Base-by-base conservation (phyloP, 2,329 filamentous ascomycete genomes). In the Neoarthrinium moseri region DNA sequence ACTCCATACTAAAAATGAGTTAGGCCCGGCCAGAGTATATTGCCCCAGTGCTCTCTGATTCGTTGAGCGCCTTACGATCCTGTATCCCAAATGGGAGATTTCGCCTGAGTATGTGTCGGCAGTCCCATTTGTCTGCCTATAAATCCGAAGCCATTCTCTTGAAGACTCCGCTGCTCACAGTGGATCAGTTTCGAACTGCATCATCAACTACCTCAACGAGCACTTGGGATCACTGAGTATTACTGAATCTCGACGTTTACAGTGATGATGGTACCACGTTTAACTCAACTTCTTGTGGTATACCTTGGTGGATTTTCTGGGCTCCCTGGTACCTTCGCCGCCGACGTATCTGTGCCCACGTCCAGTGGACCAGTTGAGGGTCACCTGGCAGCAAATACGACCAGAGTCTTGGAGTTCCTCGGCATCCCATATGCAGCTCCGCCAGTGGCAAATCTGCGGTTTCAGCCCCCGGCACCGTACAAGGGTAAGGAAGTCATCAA, bases 381-480 rank as follows among this genome's bases (percentile, higher is more conserved):
- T 6, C 41, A 44, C 7, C 21, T 12, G 12, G 41, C 30, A 4
- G 26, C 17, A 7, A 44, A 44, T 20, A 18, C 21, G 17, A 44
- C 41, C 6, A 22, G 21, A 4, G 33, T 38, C 13, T 38, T 35
- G 17, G 43, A 45, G 20, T 45, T 30, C 24, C 45, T 46, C 24
- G 48, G 51, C 17, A 51, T 56, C 20, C 50, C 53, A 1, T 56
- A 51, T 20, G 52, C 53, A 6, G 34, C 52, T 30, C 45, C 46
- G 18, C 53, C 50, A 5, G 46, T 49, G 15, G 51, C 46, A 3
- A 21, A 29, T 7, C 35, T 51, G 20, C 50, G 52, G 13, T 56
- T 49, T 24, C 43, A 38, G 18, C 37, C 53, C 12, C 53, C 51
- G 2, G 43, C 48, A 18, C 22, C 21, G 12, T 40, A 29, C n/a